phyloP scores from a whole-genome alignment of 2,329 filamentous ascomycete genomes.

The Cytospora chrysosperma region DNA sequence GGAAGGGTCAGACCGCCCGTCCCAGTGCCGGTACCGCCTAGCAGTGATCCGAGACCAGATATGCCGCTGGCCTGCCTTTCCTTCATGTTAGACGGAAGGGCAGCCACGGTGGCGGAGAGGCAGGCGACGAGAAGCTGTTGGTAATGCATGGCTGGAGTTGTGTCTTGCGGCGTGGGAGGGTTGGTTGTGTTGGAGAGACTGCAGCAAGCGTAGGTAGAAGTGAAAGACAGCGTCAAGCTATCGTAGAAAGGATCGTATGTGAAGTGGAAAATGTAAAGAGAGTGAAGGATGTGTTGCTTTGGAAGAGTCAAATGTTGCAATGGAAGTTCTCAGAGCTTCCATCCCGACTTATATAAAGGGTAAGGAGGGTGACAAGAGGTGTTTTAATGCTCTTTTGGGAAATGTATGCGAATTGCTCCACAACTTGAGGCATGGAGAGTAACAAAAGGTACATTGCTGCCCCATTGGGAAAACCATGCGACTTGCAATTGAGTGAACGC shows the following conservation, averaged over 20 bases:
- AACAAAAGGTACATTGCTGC: neutral
- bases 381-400: neutral
- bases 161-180: neutral
- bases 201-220: neutral
- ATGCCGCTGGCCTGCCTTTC: neutral
- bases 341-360: constrained; percentile 1
- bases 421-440: neutral
- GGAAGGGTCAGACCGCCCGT: neutral
- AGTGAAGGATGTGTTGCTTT: neutral
- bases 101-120: constrained; percentile 10
- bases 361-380: neutral
- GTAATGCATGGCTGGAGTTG: constrained; percentile 4
- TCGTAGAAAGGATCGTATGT: neutral
- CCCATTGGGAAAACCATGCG: neutral
- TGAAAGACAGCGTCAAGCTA: constrained; percentile 7
- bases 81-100: neutral
- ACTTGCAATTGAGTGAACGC: neutral
- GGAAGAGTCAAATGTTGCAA: neutral
- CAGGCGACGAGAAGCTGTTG: constrained; percentile 8
- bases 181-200: neutral
- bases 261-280: neutral
- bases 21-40: neutral
- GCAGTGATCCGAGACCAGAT: neutral
- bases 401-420: neutral
- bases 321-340: neutral